Percentiles rank a stretch among this genome's conserved stretches.
Conservation (phyloP, 2,329 filamentous ascomycete species). For the Ophiostoma quercus region DNA sequence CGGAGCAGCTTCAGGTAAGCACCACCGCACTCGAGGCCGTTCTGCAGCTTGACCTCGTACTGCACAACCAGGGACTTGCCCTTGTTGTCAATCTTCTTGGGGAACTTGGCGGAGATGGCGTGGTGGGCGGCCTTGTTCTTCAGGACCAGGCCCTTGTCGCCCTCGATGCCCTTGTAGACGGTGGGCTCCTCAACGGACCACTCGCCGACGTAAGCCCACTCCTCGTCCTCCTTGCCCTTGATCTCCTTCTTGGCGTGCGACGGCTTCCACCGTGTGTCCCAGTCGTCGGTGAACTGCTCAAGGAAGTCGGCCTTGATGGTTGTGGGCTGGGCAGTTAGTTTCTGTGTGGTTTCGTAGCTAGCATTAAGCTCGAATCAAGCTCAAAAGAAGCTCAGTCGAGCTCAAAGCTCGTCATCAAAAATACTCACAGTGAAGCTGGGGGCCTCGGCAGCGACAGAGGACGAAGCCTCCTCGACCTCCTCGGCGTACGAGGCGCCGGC, state of each 20-base stretch:
- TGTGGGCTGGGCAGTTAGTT: slow-evolving; percentile 59
- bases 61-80: slow-evolving; percentile 95
- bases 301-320: slow-evolving; percentile 87
- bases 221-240: slow-evolving; percentile 65
- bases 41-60: slow-evolving; percentile 99
- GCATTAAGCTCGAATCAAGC: background rate
- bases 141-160: slow-evolving; percentile 93
- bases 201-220: slow-evolving; percentile 96
- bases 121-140: slow-evolving; percentile 98
- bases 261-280: slow-evolving; percentile 88
- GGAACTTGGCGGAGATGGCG: slow-evolving; percentile 98
- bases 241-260: slow-evolving; percentile 94
- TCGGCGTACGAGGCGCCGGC: slow-evolving; percentile 66
- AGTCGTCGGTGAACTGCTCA: slow-evolving; percentile 97
- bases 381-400: background rate
- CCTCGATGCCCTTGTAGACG: slow-evolving; percentile 85
- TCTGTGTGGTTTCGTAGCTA: background rate
- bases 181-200: slow-evolving; percentile 94
- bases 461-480: slow-evolving; percentile 49
- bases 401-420: background rate
- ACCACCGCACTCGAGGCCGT: slow-evolving; percentile 94
- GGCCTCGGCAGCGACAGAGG: slow-evolving; percentile 56
- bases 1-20: slow-evolving; percentile 98
- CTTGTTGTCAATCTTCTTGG: slow-evolving; percentile 94
- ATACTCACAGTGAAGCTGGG: slow-evolving; percentile 81